Percentiles rank a stretch among this genome's conserved stretches.
Evolutionary conservation across 2,329 filamentous ascomycete genomes (phyloP).

Genomic region (Tolypocladium nubicola): DNA sequence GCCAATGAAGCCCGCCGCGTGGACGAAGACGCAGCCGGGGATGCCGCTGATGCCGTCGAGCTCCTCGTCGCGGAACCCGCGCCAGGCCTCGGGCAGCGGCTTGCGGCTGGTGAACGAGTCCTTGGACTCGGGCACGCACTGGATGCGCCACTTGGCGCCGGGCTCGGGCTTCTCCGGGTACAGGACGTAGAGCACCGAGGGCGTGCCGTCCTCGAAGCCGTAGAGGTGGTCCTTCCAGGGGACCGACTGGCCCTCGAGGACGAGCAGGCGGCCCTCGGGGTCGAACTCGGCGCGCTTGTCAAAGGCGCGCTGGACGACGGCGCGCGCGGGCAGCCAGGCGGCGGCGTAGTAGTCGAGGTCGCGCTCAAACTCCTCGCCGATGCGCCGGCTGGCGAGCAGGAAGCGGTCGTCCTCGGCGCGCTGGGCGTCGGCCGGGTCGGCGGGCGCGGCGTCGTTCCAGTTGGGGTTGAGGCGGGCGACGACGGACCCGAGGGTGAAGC

Average conservation of each 20-base stretch:
- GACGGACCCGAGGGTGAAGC: conserved; percentile 74
- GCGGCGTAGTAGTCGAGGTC: conserved; percentile 66
- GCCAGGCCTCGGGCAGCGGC: conserved; percentile 82
- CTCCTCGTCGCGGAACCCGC: conserved; percentile 78
- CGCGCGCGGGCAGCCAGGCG: conserved; percentile 81
- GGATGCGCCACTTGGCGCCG: conserved; percentile 83
- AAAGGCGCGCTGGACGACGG: conserved; percentile 69
- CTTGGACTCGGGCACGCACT: conserved; percentile 75
- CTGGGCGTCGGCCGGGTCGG: conserved; percentile 47
- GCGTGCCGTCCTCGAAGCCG: conserved; percentile 59
- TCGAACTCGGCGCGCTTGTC: conserved; percentile 57
- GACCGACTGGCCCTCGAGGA: conserved; percentile 66
- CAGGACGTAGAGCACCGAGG: conserved; percentile 67
- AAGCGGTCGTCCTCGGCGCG: conserved; percentile 75
- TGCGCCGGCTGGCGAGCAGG: conserved; percentile 63
- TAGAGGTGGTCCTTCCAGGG: conserved; percentile 98
- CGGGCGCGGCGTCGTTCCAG: conserved; percentile 57
- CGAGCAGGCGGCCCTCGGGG: conserved; percentile 65
- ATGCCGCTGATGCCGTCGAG: conserved; percentile 63
- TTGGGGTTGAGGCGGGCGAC: conserved; percentile 72
- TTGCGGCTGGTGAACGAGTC: conserved; percentile 89
- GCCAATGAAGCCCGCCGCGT: conserved; percentile 91
- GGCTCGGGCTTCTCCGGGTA: conserved; percentile 75
- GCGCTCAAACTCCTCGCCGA: conserved; percentile 79
- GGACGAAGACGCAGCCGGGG: conserved; percentile 77